Base-by-base conservation (phyloP, 208 protist species). In the Acanthamoeba healyi region DNA sequence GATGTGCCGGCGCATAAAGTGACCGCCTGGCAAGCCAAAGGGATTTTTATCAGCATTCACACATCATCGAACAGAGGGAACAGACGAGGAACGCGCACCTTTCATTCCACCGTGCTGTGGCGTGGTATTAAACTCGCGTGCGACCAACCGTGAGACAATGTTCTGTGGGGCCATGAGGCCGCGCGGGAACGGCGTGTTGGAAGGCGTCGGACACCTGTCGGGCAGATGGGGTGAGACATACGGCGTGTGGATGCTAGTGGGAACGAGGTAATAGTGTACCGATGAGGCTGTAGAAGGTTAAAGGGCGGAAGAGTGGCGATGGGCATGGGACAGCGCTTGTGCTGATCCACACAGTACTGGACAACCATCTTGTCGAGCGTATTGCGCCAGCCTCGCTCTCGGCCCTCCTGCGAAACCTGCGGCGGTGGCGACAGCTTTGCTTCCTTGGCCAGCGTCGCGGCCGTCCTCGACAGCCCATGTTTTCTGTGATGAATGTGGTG, bases 361-460 rank as follows among this genome's bases (percentile, higher is more conserved):
- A 40, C 29, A 22, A 95, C 94, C 22, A 95, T 95, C 54, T 93
- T 77, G 77, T 95, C 94, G 15, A 95, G 46, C 46, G 90, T 67
- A 29, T 74, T 94, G 19, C 40, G 32, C 49, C 26, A 10, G 36
- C 56, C 42, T n/a, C 14, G 58, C 38, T 70, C 54, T 7, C 44
- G 58, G 12, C 34, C n/a, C 65, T 42, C 34, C 29, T 34, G 26
- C 58, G 58, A 17, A 67, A 17, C 54, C 61, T 26, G 26, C 29
- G 70, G 36, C 6, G 36, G 70, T 7, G 36, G 19, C 22, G 44
- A 15, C 26, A 95, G 84, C 29, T 61, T 26, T 15, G 94, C 94
- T 36, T 95, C 94, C 26, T 40, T 4, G 1, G 67, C 19, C 36
- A 95, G 94, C 17, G n/a, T 56, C 3, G 49, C 36, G n/a, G 94